Evolutionary conservation across 1,284 basidiomycete genomes (phyloP).

Genomic region (Ceratobasidium sp.): DNA sequence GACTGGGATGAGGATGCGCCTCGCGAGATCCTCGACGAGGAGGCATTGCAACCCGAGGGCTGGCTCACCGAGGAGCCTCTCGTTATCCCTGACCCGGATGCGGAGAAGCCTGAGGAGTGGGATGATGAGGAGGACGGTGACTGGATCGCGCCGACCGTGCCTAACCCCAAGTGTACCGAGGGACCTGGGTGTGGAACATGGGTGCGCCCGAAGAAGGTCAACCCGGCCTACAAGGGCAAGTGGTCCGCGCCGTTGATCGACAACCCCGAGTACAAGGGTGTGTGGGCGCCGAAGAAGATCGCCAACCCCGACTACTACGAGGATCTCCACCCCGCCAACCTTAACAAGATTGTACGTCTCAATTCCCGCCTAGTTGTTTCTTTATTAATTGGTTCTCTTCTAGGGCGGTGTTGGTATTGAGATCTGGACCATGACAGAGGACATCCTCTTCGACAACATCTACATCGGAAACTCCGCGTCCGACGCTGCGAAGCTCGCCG

Average conservation of each 20-base stretch:
- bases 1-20: slow-evolving; percentile 98
- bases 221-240: slow-evolving; percentile 95
- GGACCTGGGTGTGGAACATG: slow-evolving; percentile 95
- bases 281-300: slow-evolving; percentile 93
- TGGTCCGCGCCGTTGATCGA: slow-evolving; percentile 94
- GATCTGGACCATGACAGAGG: slow-evolving; percentile 98
- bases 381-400: slow-evolving; percentile 39
- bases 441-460: slow-evolving; percentile 95
- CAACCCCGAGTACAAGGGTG: slow-evolving; percentile 98
- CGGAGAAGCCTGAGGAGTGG: slow-evolving; percentile 99
- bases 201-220: slow-evolving; percentile 86
- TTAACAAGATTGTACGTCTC: slow-evolving; percentile 78
- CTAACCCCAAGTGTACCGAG: slow-evolving; percentile 89
- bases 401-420: slow-evolving; percentile 95
- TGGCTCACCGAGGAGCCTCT: slow-evolving; percentile 94
- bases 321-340: slow-evolving; percentile 86
- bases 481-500: slow-evolving; percentile 83
- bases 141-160: slow-evolving; percentile 90
- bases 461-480: slow-evolving; percentile 89
- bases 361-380: not conserved
- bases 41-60: slow-evolving; percentile 90
- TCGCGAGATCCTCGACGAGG: slow-evolving; percentile 87
- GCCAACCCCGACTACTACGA: slow-evolving; percentile 93
- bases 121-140: slow-evolving; percentile 99
- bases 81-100: slow-evolving; percentile 89